Conservation (phyloP, 805 yeast species). For the Yarrowia sp. region DNA sequence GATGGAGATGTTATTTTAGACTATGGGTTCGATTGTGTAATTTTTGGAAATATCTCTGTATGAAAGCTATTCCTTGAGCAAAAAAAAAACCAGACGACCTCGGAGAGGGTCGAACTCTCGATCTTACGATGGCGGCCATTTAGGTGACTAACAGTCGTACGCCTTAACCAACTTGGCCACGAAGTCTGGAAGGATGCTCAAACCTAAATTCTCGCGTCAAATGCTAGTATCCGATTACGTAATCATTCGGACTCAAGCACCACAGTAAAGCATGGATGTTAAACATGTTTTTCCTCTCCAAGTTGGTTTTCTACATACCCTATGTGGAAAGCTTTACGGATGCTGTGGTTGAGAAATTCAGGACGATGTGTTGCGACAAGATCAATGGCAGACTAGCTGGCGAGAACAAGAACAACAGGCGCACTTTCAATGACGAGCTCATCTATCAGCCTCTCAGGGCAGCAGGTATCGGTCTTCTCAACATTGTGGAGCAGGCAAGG, state of each 20-base stretch:
- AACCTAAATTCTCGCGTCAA: not conserved
- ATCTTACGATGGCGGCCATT: conserved; percentile 26
- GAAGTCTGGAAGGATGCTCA: not conserved
- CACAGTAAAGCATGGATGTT: too few species aligned
- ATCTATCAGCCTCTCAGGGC: not conserved
- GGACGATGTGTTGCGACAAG: not conserved
- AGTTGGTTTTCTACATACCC: too few species aligned
- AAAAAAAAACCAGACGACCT: conserved; percentile 21
- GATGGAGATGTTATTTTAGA: too few species aligned
- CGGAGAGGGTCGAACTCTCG: conserved; percentile 26
- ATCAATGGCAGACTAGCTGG: not conserved
- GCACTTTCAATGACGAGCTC: not conserved
- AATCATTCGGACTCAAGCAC: too few species aligned
- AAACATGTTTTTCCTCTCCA: too few species aligned
- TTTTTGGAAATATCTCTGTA: too few species aligned
- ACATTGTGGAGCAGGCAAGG: too few species aligned
- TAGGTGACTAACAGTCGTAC: conserved; percentile 25
- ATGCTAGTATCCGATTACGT: not conserved
- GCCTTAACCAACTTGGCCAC: conserved; percentile 26
- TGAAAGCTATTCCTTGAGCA: too few species aligned
- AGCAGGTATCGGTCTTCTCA: too few species aligned
- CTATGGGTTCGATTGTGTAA: too few species aligned
- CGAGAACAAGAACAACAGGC: not conserved
- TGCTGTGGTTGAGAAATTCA: too few species aligned
- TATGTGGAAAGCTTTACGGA: too few species aligned